These are phyloP conservation scores for Coprinopsis sp. DNA, from an alignment of 768 basidiomycete species.

Conservation along the genomic window DNA sequence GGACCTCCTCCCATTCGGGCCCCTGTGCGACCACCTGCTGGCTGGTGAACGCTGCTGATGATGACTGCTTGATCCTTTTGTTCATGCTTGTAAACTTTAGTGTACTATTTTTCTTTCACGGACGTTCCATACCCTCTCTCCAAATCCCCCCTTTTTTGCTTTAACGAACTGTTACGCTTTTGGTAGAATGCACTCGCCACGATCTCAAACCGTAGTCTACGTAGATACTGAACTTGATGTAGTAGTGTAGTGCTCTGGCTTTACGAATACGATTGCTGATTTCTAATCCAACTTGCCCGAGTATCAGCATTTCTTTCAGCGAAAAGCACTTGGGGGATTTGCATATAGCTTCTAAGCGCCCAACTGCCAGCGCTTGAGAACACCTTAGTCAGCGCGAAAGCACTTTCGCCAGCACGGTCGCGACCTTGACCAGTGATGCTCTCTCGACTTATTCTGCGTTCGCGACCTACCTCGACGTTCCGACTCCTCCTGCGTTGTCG, in stretches of 20 bases:
- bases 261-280: background rate
- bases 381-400: background rate
- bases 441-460: slow-evolving; percentile 3
- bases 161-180: slow-evolving; percentile 30
- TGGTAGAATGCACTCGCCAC: background rate
- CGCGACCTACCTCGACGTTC: slow-evolving; percentile 11
- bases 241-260: background rate
- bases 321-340: too few relatives aligned
- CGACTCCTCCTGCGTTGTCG: slow-evolving; percentile 11
- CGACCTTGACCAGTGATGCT: background rate
- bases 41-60: slow-evolving; percentile 41
- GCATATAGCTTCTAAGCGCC: too few relatives aligned
- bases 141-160: slow-evolving; percentile 17
- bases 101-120: slow-evolving; percentile 10
- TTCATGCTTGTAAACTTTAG: too few relatives aligned
- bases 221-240: background rate
- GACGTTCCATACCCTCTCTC: too few relatives aligned
- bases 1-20: slow-evolving; percentile 44
- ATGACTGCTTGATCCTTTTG: slow-evolving; percentile 17
- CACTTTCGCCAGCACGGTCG: background rate
- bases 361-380: background rate
- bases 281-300: background rate
- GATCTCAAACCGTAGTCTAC: background rate
- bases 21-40: slow-evolving; percentile 56
- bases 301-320: too few relatives aligned